These are phyloP conservation scores for Telfairia occidentalis DNA, from an alignment of 331 rosid species.

Conservation along the genomic window DNA sequence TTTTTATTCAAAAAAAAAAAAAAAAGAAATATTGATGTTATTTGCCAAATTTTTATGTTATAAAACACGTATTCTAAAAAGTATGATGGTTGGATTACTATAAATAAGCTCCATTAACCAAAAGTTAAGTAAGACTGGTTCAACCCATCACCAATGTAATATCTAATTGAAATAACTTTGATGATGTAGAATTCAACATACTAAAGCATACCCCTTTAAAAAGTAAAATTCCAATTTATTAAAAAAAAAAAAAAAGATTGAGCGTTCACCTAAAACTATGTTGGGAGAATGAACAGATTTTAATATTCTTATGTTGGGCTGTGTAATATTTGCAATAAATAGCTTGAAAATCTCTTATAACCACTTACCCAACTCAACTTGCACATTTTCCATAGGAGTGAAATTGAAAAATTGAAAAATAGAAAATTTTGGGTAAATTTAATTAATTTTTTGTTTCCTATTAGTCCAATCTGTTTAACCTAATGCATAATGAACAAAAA, in stretches of 20 bases:
- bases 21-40: too few relatives aligned
- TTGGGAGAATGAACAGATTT: not conserved
- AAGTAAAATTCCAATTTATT: too few relatives aligned
- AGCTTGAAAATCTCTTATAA: not conserved
- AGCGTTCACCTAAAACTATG: too few relatives aligned
- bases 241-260: too few relatives aligned
- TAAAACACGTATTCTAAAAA: not conserved
- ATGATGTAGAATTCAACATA: not conserved
- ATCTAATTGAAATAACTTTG: not conserved
- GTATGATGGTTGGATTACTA: not conserved
- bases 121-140: not conserved
- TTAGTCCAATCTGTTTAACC: not conserved
- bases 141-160: not conserved
- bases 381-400: not conserved
- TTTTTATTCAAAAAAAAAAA: too few relatives aligned
- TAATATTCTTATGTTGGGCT: not conserved
- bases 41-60: not conserved
- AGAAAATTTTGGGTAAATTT: not conserved
- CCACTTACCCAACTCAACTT: not conserved
- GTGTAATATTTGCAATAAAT: not conserved
- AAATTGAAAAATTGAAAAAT: not conserved
- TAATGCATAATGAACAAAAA: not conserved
- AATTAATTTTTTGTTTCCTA: not conserved
- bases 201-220: not conserved
- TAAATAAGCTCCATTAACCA: not conserved